Base-by-base conservation (phyloP, 148 eudicot species). In the Selenicereus undatus region DNA sequence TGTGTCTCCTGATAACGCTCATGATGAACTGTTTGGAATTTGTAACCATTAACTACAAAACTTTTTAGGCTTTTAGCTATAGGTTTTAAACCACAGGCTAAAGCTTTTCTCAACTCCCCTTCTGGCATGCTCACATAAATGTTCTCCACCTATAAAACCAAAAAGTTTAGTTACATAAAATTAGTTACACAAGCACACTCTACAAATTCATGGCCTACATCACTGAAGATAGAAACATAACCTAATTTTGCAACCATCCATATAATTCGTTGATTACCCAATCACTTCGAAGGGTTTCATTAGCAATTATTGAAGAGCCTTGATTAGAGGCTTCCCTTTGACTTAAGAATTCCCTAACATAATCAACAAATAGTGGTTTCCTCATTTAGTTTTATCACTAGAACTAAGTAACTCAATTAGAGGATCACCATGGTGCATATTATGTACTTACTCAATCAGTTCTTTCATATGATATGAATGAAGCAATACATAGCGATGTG, bases 401-500 rank as follows among this genome's bases (percentile, higher is more conserved):
- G n/a, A 16, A 35, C 0, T 39, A 0, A 78, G 22, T 36, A n/a
- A 3, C 26, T 4, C 5, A 48, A 54, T 45, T 45, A 16, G 12
- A 9, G 60, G 0, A 17, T 6, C 17, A 54, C 27, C 45, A 27
- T 71, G 4, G 18, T 30, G 26, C 3, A 39, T 6, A 26, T 24
- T 70, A 76, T n/a, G n/a, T n/a, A n/a, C n/a, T n/a, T n/a, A n/a
- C n/a, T n/a, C n/a, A n/a, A n/a, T n/a, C n/a, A 70, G 11, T 0
- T 69, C 58, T 56, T 52, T 56, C 24, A 81, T 52, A 16, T 51
- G 29, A 30, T 81, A 52, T 0, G 27, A 75, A 12, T 81, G 80
- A 18, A 81, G 80, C 20, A 81, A 54, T 26, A 76, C 76, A 76
- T 76, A 82, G 20, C 75, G 50, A 56, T 76, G 76, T 29, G 79